phyloP scores from a whole-genome alignment of 2,329 filamentous ascomycete species.

The Beauveria rudraprayagi region DNA sequence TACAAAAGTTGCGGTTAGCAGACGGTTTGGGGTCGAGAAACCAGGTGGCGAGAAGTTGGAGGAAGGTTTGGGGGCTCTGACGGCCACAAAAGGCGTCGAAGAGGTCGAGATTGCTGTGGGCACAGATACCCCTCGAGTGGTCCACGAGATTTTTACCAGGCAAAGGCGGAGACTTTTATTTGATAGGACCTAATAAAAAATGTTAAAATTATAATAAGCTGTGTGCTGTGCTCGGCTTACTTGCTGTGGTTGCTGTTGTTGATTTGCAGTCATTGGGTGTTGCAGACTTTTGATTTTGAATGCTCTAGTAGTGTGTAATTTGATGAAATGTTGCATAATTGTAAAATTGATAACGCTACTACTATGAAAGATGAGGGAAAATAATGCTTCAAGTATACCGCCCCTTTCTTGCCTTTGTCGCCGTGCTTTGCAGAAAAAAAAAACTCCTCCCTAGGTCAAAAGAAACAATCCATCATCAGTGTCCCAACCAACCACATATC shows the following conservation, averaged over 20 bases:
- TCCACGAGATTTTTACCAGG: slow-evolving; percentile 7
- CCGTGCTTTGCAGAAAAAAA: neutral
- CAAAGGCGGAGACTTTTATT: slow-evolving; percentile 4
- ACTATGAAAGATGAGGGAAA: neutral
- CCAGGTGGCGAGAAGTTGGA: neutral
- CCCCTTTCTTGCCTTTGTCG: neutral
- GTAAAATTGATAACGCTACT: neutral
- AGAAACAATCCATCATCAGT: neutral
- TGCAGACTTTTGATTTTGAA: too few species aligned
- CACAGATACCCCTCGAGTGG: slow-evolving; percentile 9
- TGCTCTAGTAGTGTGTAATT: too few species aligned
- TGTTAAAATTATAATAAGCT: slow-evolving; percentile 6
- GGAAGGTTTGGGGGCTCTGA: neutral
- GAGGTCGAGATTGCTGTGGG: neutral
- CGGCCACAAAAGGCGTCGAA: neutral
- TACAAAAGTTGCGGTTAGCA: slow-evolving; percentile 23
- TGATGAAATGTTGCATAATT: neutral
- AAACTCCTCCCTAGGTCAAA: neutral
- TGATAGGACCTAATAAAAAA: slow-evolving; percentile 12
- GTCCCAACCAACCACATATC: too few species aligned
- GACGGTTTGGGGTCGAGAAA: slow-evolving; percentile 9
- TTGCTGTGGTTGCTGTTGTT: neutral
- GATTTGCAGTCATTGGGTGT: neutral
- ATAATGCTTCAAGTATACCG: neutral
- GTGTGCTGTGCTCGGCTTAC: neutral